Conservation (phyloP, 2,329 filamentous ascomycete genomes). For the Lachnellula hyalina region DNA sequence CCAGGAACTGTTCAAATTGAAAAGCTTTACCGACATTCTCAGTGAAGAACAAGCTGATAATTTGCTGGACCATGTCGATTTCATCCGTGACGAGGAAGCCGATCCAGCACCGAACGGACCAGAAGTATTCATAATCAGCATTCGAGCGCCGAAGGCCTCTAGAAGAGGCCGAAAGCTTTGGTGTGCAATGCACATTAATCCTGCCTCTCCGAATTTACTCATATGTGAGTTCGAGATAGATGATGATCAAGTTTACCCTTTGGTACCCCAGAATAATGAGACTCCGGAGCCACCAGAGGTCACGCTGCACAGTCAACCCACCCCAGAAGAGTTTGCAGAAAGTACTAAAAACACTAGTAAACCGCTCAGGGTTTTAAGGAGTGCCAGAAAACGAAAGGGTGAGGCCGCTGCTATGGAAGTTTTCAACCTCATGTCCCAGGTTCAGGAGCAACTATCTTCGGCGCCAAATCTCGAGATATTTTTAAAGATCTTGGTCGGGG, state of each 20-base stretch:
- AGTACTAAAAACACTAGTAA: slow-evolving; percentile 72
- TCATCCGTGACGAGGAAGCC: slow-evolving; percentile 75
- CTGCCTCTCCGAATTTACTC: slow-evolving; percentile 61
- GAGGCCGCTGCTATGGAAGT: slow-evolving; percentile 84
- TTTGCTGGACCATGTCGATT: slow-evolving; percentile 80
- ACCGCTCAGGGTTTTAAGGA: slow-evolving; percentile 70
- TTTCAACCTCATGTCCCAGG: slow-evolving; percentile 87
- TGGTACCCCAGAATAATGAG: slow-evolving; percentile 56
- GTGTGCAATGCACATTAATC: slow-evolving; percentile 79
- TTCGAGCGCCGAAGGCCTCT: slow-evolving; percentile 47
- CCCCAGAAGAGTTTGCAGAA: slow-evolving; percentile 65
- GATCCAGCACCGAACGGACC: slow-evolving; percentile 73
- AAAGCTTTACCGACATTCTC: slow-evolving; percentile 77
- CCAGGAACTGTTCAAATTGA: slow-evolving; percentile 65
- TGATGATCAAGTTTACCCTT: slow-evolving; percentile 64
- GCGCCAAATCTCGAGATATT: slow-evolving; percentile 67
- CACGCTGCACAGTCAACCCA: slow-evolving; percentile 68
- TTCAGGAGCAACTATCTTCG: slow-evolving; percentile 77
- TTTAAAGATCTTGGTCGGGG: slow-evolving; percentile 74
- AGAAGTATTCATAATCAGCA: slow-evolving; percentile 76
- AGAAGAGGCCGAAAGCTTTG: slow-evolving; percentile 63
- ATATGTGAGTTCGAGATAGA: slow-evolving; percentile 89
- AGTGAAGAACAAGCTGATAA: slow-evolving; percentile 80
- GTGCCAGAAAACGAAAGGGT: slow-evolving; percentile 67
- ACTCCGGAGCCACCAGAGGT: slow-evolving; percentile 64